phyloP scores from a whole-genome alignment of 768 basidiomycete genomes.

The Chlorophyllum brunneum region DNA sequence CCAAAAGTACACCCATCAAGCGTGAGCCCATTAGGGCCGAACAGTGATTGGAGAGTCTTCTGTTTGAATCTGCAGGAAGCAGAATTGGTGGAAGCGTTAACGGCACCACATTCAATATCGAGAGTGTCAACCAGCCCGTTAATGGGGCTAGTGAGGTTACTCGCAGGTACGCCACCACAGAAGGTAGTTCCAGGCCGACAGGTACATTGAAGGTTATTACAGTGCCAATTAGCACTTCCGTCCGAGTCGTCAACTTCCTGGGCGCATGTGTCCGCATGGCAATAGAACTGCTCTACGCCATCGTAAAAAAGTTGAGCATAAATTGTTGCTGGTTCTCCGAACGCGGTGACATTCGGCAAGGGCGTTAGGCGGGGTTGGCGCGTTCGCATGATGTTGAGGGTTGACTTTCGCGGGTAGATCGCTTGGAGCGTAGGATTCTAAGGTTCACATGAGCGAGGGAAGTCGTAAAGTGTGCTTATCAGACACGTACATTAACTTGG shows the following conservation, averaged over 20 bases:
- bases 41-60: constrained; percentile 55
- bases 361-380: constrained; percentile 69
- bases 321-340: constrained; percentile 48
- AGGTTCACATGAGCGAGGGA: neutral
- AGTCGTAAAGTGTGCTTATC: neutral
- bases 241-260: constrained; percentile 45
- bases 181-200: constrained; percentile 71
- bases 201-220: constrained; percentile 68
- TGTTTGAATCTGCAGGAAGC: constrained; percentile 80
- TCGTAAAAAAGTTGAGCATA: constrained; percentile 73
- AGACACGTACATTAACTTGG: constrained; percentile 63
- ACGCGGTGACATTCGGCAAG: constrained; percentile 55
- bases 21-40: constrained; percentile 70
- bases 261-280: constrained; percentile 63
- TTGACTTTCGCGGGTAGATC: constrained; percentile 66
- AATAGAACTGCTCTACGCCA: constrained; percentile 89
- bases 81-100: constrained; percentile 38
- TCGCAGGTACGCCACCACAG: constrained; percentile 53
- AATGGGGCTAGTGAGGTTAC: constrained; percentile 59
- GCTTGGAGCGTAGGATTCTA: constrained; percentile 84
- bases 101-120: constrained; percentile 59
- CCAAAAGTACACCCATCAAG: constrained; percentile 78
- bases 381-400: constrained; percentile 77
- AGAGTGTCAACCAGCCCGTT: constrained; percentile 63
- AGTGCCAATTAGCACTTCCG: constrained; percentile 58